Percentiles rank a stretch among this genome's conserved stretches.
These are phyloP conservation scores for Wickerhamiella hasegawae DNA, from an alignment of 805 yeast genomes.

Conservation along the genomic window DNA sequence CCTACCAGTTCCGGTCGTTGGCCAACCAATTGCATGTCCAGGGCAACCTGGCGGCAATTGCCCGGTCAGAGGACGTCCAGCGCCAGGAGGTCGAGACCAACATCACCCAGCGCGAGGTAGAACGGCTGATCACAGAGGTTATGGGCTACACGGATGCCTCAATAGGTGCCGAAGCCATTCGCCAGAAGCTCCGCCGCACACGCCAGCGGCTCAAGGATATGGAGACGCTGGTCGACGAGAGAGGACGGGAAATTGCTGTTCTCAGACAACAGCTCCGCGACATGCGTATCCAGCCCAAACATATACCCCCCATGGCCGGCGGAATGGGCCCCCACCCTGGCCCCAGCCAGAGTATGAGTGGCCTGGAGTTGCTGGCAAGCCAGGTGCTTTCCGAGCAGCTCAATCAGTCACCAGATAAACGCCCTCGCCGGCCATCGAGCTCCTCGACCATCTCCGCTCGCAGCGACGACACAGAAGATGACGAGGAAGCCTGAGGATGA, in stretches of 20 bases:
- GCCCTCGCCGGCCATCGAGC: slow-evolving; percentile 20
- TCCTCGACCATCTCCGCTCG: slow-evolving; percentile 23
- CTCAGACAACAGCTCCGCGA: slow-evolving; percentile 23
- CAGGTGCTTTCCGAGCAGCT: slow-evolving; percentile 31
- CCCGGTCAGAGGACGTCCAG: slow-evolving; percentile 29
- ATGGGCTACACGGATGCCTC: slow-evolving; percentile 22
- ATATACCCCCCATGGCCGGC: slow-evolving; percentile 5
- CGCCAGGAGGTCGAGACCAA: slow-evolving; percentile 32
- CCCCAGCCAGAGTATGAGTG: slow-evolving; percentile 20
- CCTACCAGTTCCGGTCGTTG: slow-evolving; percentile 14
- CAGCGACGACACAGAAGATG: slow-evolving; percentile 16
- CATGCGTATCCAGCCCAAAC: slow-evolving; percentile 7
- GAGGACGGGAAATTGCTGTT: slow-evolving; percentile 30
- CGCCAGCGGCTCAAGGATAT: slow-evolving; percentile 31
- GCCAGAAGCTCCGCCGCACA: slow-evolving; percentile 25
- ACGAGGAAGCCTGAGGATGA: neutral
- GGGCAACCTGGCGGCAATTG: slow-evolving; percentile 27
- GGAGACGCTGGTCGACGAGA: slow-evolving; percentile 27
- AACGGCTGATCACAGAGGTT: slow-evolving; percentile 24
- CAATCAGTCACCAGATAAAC: slow-evolving; percentile 9
- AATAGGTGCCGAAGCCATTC: slow-evolving; percentile 23
- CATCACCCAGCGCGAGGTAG: slow-evolving; percentile 32
- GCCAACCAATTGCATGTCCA: slow-evolving; percentile 19
- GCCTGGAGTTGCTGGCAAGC: slow-evolving; percentile 38
- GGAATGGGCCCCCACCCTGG: slow-evolving; percentile 1